These are phyloP conservation scores for Fragaria nilgerrensis DNA, from an alignment of 306 rosid species.

Conservation along the genomic window DNA sequence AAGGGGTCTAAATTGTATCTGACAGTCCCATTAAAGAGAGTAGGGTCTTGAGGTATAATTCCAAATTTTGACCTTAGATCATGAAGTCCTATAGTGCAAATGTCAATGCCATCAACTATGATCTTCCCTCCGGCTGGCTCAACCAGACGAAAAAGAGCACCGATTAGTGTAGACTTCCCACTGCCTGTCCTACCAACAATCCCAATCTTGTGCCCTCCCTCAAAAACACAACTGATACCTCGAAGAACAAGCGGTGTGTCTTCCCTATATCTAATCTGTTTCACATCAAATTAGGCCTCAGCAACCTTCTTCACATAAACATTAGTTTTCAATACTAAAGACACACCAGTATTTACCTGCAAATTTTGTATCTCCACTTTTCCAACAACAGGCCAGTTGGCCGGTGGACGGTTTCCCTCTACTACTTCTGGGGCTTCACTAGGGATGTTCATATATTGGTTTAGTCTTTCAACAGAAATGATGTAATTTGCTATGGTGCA, in stretches of 20 bases:
- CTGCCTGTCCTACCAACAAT: slow-evolving; percentile 84
- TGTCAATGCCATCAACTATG: slow-evolving; percentile 66
- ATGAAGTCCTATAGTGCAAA: slow-evolving; percentile 69
- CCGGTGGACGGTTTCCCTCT: slow-evolving; percentile 56
- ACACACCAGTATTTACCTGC: slow-evolving; percentile 39
- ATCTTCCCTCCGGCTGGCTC: slow-evolving; percentile 66
- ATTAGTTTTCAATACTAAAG: neutral
- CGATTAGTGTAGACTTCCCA: slow-evolving; percentile 73
- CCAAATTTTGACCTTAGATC: slow-evolving; percentile 73
- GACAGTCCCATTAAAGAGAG: slow-evolving; percentile 70
- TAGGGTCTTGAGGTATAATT: slow-evolving; percentile 88
- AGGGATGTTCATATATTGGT: slow-evolving; percentile 72
- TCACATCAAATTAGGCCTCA: neutral
- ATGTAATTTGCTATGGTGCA: slow-evolving; percentile 68
- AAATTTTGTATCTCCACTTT: slow-evolving; percentile 64
- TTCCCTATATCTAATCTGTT: slow-evolving; percentile 62
- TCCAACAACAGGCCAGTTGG: slow-evolving; percentile 64
- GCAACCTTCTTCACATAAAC: neutral
- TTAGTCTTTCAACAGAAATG: slow-evolving; percentile 73
- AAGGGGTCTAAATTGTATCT: slow-evolving; percentile 81
- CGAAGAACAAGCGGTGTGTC: slow-evolving; percentile 66
- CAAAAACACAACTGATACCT: slow-evolving; percentile 71
- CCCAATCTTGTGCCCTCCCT: slow-evolving; percentile 77
- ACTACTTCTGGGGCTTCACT: slow-evolving; percentile 70
- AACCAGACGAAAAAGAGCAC: slow-evolving; percentile 69